Evolutionary conservation across 2,329 filamentous ascomycete genomes (phyloP).

Genomic region (Phyllosticta citribraziliensis): DNA sequence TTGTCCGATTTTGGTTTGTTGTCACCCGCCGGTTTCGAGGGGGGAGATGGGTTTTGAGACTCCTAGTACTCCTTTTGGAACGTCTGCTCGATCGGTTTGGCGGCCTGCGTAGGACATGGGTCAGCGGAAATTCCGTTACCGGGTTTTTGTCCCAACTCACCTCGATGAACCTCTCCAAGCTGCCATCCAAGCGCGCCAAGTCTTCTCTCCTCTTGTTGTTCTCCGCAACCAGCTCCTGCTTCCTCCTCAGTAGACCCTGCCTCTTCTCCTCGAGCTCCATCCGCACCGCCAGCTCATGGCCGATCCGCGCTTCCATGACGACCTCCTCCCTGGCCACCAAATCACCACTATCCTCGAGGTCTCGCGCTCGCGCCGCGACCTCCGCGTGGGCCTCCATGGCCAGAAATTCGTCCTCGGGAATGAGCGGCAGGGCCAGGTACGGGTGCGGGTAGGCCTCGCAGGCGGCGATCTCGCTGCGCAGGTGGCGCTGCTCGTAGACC

Average conservation of each 20-base stretch:
- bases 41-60: too few relatives aligned
- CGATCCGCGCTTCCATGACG: slow-evolving; percentile 84
- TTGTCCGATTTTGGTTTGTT: neutral
- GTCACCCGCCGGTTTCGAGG: too few relatives aligned
- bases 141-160: slow-evolving; percentile 36
- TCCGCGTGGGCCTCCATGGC: slow-evolving; percentile 28
- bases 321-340: slow-evolving; percentile 75
- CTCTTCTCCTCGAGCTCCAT: slow-evolving; percentile 77
- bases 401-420: slow-evolving; percentile 76
- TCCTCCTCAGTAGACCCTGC: slow-evolving; percentile 52
- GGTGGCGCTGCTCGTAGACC: slow-evolving; percentile 88
- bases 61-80: slow-evolving; percentile 60
- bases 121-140: neutral
- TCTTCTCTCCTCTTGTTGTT: slow-evolving; percentile 94
- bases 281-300: slow-evolving; percentile 78
- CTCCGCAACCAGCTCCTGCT: slow-evolving; percentile 58
- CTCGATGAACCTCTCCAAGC: slow-evolving; percentile 89
- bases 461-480: slow-evolving; percentile 79
- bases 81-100: slow-evolving; percentile 77
- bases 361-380: slow-evolving; percentile 67
- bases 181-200: slow-evolving; percentile 78
- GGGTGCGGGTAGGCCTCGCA: slow-evolving; percentile 94
- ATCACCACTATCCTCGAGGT: slow-evolving; percentile 83
- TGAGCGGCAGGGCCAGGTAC: slow-evolving; percentile 75
- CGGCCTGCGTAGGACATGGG: slow-evolving; percentile 47